Conservation (phyloP, 345 rosid genomes). For the Salix koriyanagi region DNA sequence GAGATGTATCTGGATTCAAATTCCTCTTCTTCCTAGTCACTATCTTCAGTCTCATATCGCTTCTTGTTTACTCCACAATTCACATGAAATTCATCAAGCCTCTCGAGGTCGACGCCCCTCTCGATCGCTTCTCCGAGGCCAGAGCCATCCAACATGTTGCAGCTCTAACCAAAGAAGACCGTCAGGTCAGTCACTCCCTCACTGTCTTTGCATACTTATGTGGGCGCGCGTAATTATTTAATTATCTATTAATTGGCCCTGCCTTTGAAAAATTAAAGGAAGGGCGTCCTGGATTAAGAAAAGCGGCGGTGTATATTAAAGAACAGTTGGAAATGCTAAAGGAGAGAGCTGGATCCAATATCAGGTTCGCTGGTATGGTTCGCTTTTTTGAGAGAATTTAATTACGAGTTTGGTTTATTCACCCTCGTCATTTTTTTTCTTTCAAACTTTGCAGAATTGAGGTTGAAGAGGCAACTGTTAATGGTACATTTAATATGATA, state of each 20-base stretch:
- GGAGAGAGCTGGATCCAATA: slow-evolving; percentile 69
- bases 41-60: slow-evolving; percentile 64
- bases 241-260: neutral
- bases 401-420: neutral
- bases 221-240: neutral
- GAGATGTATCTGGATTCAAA: slow-evolving; percentile 65
- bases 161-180: slow-evolving; percentile 59
- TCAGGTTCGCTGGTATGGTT: slow-evolving; percentile 39
- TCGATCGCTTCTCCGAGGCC: slow-evolving; percentile 89
- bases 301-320: slow-evolving; percentile 81
- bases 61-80: slow-evolving; percentile 48
- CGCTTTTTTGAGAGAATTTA: neutral
- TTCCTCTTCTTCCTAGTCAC: slow-evolving; percentile 44
- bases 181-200: slow-evolving; percentile 52
- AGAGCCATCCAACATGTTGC: slow-evolving; percentile 88
- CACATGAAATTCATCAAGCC: slow-evolving; percentile 65
- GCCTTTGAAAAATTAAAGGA: slow-evolving; percentile 43
- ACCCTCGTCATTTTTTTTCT: neutral
- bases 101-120: slow-evolving; percentile 70
- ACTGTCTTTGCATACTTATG: neutral
- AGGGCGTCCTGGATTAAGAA: slow-evolving; percentile 76
- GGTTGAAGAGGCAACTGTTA: slow-evolving; percentile 72
- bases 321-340: slow-evolving; percentile 58
- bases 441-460: slow-evolving; percentile 52
- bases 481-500: slow-evolving; percentile 88